A percentile compares a stretch with the other conserved stretches of the same genome.
phyloP scores from a whole-genome alignment of 495 filamentous ascomycete species.

The Xylaria flabelliformis region DNA sequence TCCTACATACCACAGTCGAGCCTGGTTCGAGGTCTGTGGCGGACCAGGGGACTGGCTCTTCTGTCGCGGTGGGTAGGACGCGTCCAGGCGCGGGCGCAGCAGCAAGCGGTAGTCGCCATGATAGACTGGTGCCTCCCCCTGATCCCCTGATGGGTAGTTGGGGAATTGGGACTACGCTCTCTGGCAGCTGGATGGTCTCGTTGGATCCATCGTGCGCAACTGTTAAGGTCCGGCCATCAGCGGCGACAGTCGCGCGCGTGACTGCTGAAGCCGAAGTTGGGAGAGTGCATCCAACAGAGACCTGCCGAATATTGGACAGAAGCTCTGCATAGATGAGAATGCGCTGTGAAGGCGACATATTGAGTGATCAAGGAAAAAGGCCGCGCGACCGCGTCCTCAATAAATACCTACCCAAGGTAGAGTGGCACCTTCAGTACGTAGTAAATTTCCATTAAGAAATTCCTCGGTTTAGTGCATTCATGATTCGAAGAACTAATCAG shows the following conservation, averaged over 20 bases:
- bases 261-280: conserved; percentile 52
- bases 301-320: conserved; percentile 82
- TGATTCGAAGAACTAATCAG: not conserved
- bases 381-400: not conserved
- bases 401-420: not conserved
- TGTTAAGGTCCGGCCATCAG: conserved; percentile 58
- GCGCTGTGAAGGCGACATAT: conserved; percentile 37
- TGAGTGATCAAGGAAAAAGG: not conserved
- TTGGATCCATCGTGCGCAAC: conserved; percentile 60
- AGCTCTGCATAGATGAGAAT: conserved; percentile 83
- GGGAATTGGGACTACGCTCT: conserved; percentile 51
- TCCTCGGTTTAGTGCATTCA: not conserved
- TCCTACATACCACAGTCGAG: conserved; percentile 67
- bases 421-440: not conserved
- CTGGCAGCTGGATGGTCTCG: conserved; percentile 70
- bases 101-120: conserved; percentile 71
- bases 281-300: conserved; percentile 75
- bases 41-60: conserved; percentile 69
- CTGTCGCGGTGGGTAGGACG: conserved; percentile 17
- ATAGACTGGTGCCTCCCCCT: conserved; percentile 56
- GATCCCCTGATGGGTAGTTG: conserved; percentile 44
- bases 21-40: conserved; percentile 64
- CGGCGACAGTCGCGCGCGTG: conserved; percentile 57
- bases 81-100: conserved; percentile 27
- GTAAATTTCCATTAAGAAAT: not conserved